phyloP scores from a whole-genome alignment of 2,329 filamentous ascomycete species.

The Triangularia verruculosa region DNA sequence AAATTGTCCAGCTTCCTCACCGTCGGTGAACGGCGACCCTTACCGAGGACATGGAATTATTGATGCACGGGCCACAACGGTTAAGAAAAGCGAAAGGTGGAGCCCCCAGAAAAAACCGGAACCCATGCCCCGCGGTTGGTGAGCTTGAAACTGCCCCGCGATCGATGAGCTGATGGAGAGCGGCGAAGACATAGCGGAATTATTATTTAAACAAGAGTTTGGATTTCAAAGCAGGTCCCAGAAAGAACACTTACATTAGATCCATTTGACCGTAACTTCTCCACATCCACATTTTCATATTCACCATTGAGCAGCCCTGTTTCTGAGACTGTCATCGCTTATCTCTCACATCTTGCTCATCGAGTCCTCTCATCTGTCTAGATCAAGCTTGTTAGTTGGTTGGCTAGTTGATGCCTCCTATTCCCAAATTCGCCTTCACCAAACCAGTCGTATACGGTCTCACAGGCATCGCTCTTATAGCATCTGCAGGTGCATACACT shows the following conservation, averaged over 20 bases:
- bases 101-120: not conserved
- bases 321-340: not conserved
- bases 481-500: conserved; percentile 27
- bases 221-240: not conserved
- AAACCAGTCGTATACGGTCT: not conserved
- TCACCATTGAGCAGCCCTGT: not conserved
- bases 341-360: not conserved
- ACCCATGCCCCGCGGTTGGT: not conserved
- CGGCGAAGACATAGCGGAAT: not conserved
- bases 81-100: not conserved
- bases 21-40: not conserved
- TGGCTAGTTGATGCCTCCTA: conserved; percentile 17
- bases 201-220: not conserved
- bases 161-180: not conserved
- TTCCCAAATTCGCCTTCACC: not conserved
- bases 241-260: not conserved
- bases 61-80: not conserved
- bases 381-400: not conserved
- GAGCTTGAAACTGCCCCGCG: conserved; percentile 1
- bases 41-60: not conserved
- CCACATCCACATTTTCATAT: not conserved
- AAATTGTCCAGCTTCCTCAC: not conserved
- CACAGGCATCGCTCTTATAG: conserved; percentile 24
- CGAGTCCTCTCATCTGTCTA: not conserved
- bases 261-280: not conserved